Evolutionary conservation across 2,329 filamentous ascomycete species (phyloP), one percentile per base, ranked within the genome.

Genomic region (Stachybotrys chartarum): DNA sequence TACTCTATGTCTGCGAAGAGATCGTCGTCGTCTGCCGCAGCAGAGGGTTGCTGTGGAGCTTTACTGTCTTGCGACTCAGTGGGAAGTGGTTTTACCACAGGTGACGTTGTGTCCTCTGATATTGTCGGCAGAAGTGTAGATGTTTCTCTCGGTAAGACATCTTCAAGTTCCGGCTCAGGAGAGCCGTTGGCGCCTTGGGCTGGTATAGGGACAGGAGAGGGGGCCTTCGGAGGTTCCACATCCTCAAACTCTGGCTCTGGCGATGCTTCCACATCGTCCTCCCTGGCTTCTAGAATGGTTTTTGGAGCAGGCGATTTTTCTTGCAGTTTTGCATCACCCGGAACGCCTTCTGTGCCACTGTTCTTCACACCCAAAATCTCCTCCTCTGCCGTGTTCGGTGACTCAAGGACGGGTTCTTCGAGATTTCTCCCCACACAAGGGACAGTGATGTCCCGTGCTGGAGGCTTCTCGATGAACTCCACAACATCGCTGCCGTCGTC

Each of bases 1-100:
- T 89, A 85, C 17, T 92, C 88, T 45, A 89, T 84, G 16, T 80
- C 77, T 14, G 76, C 77, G 32, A 74, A 74, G 1, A 73, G 63
- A 7, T 75, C 70, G 45, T 77, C 73, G 16, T 75, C 71, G 35
- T 72, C 68, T 5, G 61, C 55, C n/a, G 55, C 59, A 8, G 54
- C 53, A 10, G 56, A 54, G 30, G 57, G 52, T 31, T 30, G 7
- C 30, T 30, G 60, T 49, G 18, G 59, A 57, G 10, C 55, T 61
- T 46, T 54, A 59, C 4, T 39, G 51, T 14, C 51, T 54, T 7
- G 47, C 47, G 30, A 56, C 52, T 53, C 49, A 12, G 3, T 12
- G 14, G 49, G 11, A 12, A 10, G 7, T 14, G 30, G 6, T n/a
- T 30, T 16, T 10, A 14, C 10, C 8, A 6, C 5, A 42, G 14